Conservation (phyloP, 495 filamentous ascomycete genomes). For the Friedmanniomyces simplex region DNA sequence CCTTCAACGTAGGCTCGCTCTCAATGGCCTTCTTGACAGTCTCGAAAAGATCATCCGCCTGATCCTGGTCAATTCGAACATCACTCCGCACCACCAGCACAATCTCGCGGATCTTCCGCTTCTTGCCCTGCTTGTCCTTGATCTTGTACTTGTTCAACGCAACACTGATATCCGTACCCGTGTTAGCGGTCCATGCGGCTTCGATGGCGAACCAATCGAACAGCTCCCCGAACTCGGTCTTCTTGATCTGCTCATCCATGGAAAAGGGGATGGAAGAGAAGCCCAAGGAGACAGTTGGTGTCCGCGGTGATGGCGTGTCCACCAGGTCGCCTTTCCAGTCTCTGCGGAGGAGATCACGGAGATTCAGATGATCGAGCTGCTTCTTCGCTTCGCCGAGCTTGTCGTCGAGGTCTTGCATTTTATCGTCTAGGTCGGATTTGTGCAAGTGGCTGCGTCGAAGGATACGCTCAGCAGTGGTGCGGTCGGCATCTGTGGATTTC, state of each 20-base stretch:
- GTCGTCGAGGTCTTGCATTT: conserved; percentile 24
- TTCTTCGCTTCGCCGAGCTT: conserved; percentile 21
- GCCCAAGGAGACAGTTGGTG: conserved; percentile 22
- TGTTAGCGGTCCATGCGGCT: conserved; percentile 23
- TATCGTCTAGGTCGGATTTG: conserved; percentile 8
- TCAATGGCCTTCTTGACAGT: conserved; percentile 17
- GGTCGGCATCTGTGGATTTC: conserved; percentile 14
- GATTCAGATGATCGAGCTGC: conserved; percentile 16
- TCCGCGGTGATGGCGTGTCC: conserved; percentile 21
- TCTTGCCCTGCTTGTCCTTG: conserved; percentile 13
- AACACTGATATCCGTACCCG: conserved; percentile 20
- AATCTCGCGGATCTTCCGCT: conserved; percentile 25
- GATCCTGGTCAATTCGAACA: conserved; percentile 20
- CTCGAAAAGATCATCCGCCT: conserved; percentile 23
- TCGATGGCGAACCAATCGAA: conserved; percentile 28
- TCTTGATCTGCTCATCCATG: conserved; percentile 23
- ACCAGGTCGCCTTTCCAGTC: conserved; percentile 26
- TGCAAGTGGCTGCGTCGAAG: conserved; percentile 20
- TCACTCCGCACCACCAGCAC: conserved; percentile 22
- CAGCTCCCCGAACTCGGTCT: conserved; percentile 21
- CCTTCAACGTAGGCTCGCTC: conserved; percentile 1
- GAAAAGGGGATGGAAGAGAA: conserved; percentile 24
- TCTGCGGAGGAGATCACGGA: conserved; percentile 22
- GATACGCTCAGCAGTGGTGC: conserved; percentile 11
- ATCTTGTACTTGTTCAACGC: conserved; percentile 22